These are phyloP conservation scores for Alternaria dauci DNA, from an alignment of 2,329 filamentous ascomycete genomes.

Conservation along the genomic window DNA sequence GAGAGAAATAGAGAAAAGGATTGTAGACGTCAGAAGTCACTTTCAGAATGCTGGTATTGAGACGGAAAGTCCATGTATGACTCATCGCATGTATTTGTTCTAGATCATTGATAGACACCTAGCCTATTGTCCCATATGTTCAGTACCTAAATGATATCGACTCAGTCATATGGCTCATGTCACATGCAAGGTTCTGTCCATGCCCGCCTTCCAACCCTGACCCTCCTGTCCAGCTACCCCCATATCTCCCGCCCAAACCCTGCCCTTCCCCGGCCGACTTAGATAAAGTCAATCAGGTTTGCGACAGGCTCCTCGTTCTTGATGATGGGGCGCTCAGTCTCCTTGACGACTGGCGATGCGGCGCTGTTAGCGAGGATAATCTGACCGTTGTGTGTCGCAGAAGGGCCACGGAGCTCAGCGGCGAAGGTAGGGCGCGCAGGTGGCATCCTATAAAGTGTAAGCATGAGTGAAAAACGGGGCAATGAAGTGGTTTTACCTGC, in stretches of 20 bases:
- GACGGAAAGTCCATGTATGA: fast-evolving
- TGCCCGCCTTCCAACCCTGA: neutral
- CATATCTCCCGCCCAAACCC: neutral
- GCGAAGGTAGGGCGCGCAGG: constrained; percentile 15
- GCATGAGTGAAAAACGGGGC: neutral
- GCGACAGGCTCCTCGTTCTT: constrained; percentile 3
- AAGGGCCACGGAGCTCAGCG: constrained; percentile 14
- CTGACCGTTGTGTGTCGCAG: constrained; percentile 18
- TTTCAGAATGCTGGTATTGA: neutral
- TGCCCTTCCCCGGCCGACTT: neutral
- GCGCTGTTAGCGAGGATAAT: constrained; percentile 20
- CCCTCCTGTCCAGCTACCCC: neutral
- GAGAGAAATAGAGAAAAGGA: neutral
- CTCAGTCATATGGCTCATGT: neutral
- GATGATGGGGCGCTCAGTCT: neutral
- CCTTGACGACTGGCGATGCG: neutral
- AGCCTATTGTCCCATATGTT: neutral
- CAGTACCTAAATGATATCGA: neutral
- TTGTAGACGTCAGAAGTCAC: neutral
- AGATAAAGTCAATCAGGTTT: constrained; percentile 5
- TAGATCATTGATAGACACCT: neutral
- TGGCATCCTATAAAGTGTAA: neutral
- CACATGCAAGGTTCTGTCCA: neutral
- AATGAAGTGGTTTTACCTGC: constrained; percentile 13
- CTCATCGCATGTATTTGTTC: neutral